Conservation (phyloP, 768 basidiomycete genomes). For the Tricholoma furcatifolium region DNA sequence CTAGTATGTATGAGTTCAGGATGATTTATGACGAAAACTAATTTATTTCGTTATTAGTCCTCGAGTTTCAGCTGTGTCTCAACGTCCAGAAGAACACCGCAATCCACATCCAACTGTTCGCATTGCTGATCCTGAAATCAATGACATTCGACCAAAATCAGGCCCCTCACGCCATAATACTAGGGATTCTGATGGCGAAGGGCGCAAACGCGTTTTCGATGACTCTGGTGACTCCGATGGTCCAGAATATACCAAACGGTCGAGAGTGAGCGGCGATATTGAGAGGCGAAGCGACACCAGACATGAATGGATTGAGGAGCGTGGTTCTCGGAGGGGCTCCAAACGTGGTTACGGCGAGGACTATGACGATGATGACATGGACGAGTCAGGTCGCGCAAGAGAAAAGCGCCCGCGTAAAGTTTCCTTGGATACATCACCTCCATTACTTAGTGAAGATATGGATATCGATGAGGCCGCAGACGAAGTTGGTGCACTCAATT, state of each 20-base stretch:
- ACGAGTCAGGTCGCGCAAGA: slow-evolving; percentile 32
- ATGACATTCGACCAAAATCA: slow-evolving; percentile 16
- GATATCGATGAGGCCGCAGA: slow-evolving; percentile 48
- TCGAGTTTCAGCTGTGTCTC: slow-evolving; percentile 8
- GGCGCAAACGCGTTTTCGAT: slow-evolving; percentile 36
- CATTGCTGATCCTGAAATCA: slow-evolving; percentile 16
- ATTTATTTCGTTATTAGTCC: not conserved
- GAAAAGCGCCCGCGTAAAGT: slow-evolving; percentile 61
- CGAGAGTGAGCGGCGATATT: slow-evolving; percentile 49
- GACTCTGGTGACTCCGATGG: slow-evolving; percentile 42
- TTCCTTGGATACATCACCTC: slow-evolving; percentile 39
- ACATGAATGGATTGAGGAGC: slow-evolving; percentile 34
- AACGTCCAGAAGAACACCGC: slow-evolving; percentile 36
- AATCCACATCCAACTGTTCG: slow-evolving; percentile 29
- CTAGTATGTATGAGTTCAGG: slow-evolving; percentile 8
- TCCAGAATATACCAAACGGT: slow-evolving; percentile 48
- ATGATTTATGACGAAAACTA: not conserved
- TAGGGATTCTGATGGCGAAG: slow-evolving; percentile 30
- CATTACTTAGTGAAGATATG: slow-evolving; percentile 41
- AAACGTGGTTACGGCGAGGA: slow-evolving; percentile 50
- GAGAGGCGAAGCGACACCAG: slow-evolving; percentile 49
- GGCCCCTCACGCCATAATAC: slow-evolving; percentile 27
- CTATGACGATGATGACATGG: slow-evolving; percentile 42
- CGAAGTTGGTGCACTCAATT: slow-evolving; percentile 36
- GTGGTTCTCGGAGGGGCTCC: slow-evolving; percentile 38